These are phyloP conservation scores for Vickermania spadyakhi DNA, from an alignment of 208 protist genomes.

Conservation along the genomic window DNA sequence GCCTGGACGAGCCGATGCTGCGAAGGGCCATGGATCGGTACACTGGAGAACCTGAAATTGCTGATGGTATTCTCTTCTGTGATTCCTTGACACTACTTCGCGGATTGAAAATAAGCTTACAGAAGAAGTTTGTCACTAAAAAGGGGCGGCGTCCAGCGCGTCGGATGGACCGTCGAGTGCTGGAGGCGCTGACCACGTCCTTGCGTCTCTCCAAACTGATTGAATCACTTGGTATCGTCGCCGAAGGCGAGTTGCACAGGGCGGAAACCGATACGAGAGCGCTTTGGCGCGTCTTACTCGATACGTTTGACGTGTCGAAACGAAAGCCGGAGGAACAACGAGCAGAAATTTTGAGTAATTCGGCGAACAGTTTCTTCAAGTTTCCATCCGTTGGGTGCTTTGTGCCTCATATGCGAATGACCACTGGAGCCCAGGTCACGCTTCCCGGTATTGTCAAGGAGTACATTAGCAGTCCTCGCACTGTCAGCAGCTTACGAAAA, in stretches of 20 bases:
- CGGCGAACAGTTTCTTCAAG: constrained; percentile 39
- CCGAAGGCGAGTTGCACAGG: constrained; percentile 68
- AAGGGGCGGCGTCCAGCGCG: constrained; percentile 1
- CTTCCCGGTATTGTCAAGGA: constrained; percentile 53
- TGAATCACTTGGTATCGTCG: constrained; percentile 39
- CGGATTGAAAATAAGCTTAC: constrained; percentile 29
- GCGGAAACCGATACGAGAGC: constrained; percentile 77
- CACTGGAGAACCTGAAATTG: constrained; percentile 11
- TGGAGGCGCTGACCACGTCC: constrained; percentile 50
- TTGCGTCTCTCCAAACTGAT: constrained; percentile 61
- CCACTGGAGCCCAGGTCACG: constrained; percentile 19
- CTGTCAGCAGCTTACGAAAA: constrained; percentile 19
- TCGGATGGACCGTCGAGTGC: constrained; percentile 20
- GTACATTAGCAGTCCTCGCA: constrained; percentile 21
- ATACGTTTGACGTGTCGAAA: constrained; percentile 30
- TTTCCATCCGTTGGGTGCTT: constrained; percentile 62
- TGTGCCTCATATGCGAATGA: constrained; percentile 34
- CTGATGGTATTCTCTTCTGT: constrained; percentile 72
- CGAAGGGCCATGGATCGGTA: constrained; percentile 43
- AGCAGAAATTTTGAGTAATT: constrained; percentile 31
- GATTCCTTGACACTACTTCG: constrained; percentile 66
- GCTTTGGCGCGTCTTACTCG: constrained; percentile 79
- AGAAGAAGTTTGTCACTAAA: constrained; percentile 9
- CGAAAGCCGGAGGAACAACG: constrained; percentile 27
- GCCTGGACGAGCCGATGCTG: constrained; percentile 79